These are phyloP conservation scores for Coniochaeta sp. DNA, from an alignment of 2,329 filamentous ascomycete genomes.

Conservation along the genomic window DNA sequence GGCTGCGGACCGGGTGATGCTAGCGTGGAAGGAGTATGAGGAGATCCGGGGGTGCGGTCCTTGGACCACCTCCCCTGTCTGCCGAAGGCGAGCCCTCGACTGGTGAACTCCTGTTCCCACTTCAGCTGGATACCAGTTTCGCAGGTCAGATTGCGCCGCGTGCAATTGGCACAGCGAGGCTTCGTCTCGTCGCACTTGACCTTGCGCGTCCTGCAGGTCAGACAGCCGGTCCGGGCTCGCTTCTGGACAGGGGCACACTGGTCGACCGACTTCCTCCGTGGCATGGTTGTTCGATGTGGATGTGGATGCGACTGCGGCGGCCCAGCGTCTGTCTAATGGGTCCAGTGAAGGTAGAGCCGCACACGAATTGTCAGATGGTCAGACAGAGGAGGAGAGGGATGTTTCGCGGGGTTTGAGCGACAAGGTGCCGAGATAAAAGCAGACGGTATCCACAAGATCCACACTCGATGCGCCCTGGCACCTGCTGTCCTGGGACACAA, in stretches of 20 bases:
- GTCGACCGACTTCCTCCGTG: background rate
- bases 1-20: constrained; percentile 9
- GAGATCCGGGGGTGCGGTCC: background rate
- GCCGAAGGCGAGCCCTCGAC: constrained; percentile 32
- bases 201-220: constrained; percentile 37
- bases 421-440: background rate
- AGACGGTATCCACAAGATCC: background rate
- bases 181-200: constrained; percentile 41
- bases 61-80: constrained; percentile 31
- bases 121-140: constrained; percentile 7
- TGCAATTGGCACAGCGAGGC: constrained; percentile 31
- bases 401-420: background rate
- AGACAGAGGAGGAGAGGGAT: background rate
- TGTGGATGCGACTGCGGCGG: background rate
- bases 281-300: constrained; percentile 1
- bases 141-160: constrained; percentile 16
- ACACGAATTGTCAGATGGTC: background rate
- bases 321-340: background rate
- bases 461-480: too few relatives aligned
- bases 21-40: constrained; percentile 5
- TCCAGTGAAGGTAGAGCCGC: background rate
- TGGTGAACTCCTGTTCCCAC: constrained; percentile 27
- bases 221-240: constrained; percentile 25
- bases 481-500: too few relatives aligned
- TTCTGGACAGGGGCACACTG: background rate